Evolutionary conservation across 2,329 filamentous ascomycete species (phyloP).

Genomic region (Alternaria ventricosa): DNA sequence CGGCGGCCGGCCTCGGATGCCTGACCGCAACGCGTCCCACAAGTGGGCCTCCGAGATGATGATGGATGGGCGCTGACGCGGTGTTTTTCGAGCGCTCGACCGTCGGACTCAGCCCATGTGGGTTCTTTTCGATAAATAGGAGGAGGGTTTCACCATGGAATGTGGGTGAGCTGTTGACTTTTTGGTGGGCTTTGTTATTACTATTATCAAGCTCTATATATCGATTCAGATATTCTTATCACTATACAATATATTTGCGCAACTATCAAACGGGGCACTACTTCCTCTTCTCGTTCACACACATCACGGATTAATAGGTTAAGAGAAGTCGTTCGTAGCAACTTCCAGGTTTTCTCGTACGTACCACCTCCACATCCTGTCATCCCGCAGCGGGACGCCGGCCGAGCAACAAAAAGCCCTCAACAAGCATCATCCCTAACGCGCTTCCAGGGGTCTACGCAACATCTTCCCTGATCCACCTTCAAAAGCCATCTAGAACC

Average conservation of each 20-base stretch:
- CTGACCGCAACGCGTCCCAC: background rate
- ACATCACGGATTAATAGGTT: background rate
- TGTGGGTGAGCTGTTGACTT: background rate
- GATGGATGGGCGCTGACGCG: background rate
- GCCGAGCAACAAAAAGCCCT: background rate
- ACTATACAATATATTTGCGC: background rate
- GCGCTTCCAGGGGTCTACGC: background rate
- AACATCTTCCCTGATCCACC: background rate
- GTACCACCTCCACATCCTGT: background rate
- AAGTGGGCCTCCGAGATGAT: slow-evolving; percentile 5
- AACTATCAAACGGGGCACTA: background rate
- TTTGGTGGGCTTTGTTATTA: background rate
- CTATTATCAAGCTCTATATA: background rate
- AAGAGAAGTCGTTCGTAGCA: background rate
- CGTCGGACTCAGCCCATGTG: background rate
- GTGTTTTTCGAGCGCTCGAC: background rate
- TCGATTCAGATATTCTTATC: background rate
- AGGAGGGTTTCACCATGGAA: background rate
- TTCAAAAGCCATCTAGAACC: background rate
- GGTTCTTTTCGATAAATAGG: background rate
- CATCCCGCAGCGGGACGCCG: background rate
- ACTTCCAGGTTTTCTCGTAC: background rate
- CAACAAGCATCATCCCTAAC: slow-evolving; percentile 7
- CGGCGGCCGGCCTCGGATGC: background rate
- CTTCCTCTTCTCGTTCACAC: background rate